Percentiles rank a stretch among this genome's conserved stretches.
Evolutionary conservation across 495 filamentous ascomycete species (phyloP).

Genomic region (Endocarpon pusillum): DNA sequence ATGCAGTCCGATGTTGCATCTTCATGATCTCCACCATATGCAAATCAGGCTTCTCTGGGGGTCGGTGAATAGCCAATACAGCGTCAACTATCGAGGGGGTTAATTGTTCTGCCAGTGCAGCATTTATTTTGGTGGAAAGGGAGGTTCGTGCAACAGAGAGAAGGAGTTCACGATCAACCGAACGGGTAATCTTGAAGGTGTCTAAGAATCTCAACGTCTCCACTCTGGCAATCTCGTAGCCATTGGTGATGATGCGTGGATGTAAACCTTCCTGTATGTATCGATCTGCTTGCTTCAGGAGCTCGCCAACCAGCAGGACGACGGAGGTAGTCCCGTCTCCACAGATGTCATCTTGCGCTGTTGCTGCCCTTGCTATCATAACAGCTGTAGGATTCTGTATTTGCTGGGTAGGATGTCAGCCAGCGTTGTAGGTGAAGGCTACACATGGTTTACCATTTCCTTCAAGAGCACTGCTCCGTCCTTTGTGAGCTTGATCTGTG

Average conservation of each 20-base stretch:
- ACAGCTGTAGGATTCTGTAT: conserved; percentile 85
- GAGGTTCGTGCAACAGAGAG: conserved; percentile 89
- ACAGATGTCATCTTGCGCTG: conserved; percentile 94
- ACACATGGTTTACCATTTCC: conserved; percentile 61
- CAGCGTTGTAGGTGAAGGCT: background rate
- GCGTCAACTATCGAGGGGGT: conserved; percentile 91
- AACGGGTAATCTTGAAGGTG: conserved; percentile 68
- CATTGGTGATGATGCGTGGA: conserved; percentile 90
- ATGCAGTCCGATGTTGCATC: conserved; percentile 94
- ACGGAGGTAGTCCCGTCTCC: conserved; percentile 97
- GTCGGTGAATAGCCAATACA: conserved; percentile 79
- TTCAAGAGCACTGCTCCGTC: conserved; percentile 90
- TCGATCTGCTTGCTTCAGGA: conserved; percentile 92
- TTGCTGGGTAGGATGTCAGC: conserved; percentile 37
- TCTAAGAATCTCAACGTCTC: conserved; percentile 95
- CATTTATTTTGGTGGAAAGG: conserved; percentile 84
- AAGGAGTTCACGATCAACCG: conserved; percentile 86
- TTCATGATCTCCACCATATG: conserved; percentile 99
- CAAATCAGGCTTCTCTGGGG: conserved; percentile 82
- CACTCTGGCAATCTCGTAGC: conserved; percentile 89
- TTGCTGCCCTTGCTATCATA: conserved; percentile 97
- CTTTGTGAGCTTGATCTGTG: conserved; percentile 95
- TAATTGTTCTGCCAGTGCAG: conserved; percentile 72
- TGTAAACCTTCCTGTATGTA: conserved; percentile 90
- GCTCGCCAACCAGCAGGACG: conserved; percentile 85